These are phyloP conservation scores for Venturia oleaginea DNA, from an alignment of 2,329 filamentous ascomycete species.

Conservation along the genomic window DNA sequence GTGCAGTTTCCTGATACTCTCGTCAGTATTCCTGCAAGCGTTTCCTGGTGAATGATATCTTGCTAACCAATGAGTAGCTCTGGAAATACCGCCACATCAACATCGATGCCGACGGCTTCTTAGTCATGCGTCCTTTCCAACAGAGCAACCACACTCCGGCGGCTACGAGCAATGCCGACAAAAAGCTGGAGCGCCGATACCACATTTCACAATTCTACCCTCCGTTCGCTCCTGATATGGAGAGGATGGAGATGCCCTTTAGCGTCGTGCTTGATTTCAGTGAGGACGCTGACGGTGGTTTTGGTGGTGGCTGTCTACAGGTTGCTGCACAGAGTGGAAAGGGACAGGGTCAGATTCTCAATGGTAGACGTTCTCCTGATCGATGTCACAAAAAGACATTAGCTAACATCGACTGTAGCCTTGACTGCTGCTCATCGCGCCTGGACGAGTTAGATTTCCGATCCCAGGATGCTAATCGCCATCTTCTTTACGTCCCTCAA, in stretches of 20 bases:
- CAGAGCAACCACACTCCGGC: neutral
- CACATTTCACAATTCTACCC: conserved; percentile 74
- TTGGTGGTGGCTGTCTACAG: conserved; percentile 49
- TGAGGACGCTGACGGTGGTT: conserved; percentile 26
- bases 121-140: conserved; percentile 49
- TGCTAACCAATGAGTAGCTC: conserved; percentile 36
- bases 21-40: conserved; percentile 27
- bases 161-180: neutral
- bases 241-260: conserved; percentile 85
- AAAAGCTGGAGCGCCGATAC: conserved; percentile 61
- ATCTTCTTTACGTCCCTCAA: neutral
- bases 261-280: conserved; percentile 60
- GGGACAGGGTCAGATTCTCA: conserved; percentile 43
- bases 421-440: neutral
- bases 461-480: neutral
- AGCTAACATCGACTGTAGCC: neutral
- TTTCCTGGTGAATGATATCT: neutral
- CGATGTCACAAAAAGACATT: neutral
- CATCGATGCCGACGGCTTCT: conserved; percentile 72
- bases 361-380: conserved; percentile 25
- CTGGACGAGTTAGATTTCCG: neutral
- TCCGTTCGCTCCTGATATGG: conserved; percentile 78
- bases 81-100: conserved; percentile 92
- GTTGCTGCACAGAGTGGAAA: conserved; percentile 51
- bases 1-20: conserved; percentile 95